Base-by-base conservation (phyloP, 2,329 filamentous ascomycete genomes). In the Trichoderma sp. region DNA sequence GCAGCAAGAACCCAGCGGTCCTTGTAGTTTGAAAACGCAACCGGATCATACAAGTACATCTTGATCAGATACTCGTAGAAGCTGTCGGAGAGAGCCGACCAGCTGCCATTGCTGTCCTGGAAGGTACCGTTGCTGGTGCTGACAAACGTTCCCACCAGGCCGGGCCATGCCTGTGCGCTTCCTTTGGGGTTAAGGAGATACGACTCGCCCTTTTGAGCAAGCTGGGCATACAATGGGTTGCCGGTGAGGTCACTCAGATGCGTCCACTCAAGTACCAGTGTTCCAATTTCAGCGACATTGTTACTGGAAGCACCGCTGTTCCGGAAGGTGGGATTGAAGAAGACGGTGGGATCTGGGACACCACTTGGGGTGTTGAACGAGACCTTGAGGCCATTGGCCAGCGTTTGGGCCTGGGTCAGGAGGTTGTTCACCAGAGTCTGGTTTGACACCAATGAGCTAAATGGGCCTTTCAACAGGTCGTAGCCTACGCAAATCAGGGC, bases 61-160 rank as follows among this genome's bases (percentile, higher is more conserved):
- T 97, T 97, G 80, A 97, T 91, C 36, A 97, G 87, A 77, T 97
- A 97, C 81, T 97, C 93, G 82, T 97, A 97, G 82, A 91, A 97
- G 57, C 90, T 93, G 80, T 97, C 93, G 34, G 87, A 88, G 7
- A 92, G 91, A 65, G 91, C 93, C 50, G 88, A 87, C 93, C 93
- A 97, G 58, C 92, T 92, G 66, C 94, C 93, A 2, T 75, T 77
- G 28, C 86, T 86, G 77, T 95, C 88, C 15, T 87, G 75, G 75
- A 97, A 95, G 8, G 84, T 76, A 23, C 94, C 94, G 4, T 87
- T 89, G 1, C 82, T 78, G 73, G 93, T 86, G 75, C 89, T 84
- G 50, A 97, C 86, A 62, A 87, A 82, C 32, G 87, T 90, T 6
- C 94, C 94, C 1, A 95, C 81, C 23, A 97, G 84, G 11, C 94